Percentiles rank a stretch among this genome's conserved stretches.
phyloP scores from a whole-genome alignment of 129 eudicot genomes.

The Cynara cardunculus region DNA sequence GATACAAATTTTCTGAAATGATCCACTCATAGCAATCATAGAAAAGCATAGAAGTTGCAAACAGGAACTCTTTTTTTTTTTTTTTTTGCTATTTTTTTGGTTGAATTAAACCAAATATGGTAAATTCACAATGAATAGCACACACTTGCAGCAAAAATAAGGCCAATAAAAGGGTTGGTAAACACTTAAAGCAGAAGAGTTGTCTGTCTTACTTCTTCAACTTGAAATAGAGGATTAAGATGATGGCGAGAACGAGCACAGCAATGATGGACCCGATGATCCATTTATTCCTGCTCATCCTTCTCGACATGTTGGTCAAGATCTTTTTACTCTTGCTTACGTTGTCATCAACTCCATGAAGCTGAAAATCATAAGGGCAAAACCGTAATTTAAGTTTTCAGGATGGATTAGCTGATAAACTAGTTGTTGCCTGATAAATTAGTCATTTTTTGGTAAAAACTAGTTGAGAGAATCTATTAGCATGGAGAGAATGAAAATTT shows the following conservation, averaged over 20 bases:
- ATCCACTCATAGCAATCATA: conserved; percentile 11
- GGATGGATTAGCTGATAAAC: neutral
- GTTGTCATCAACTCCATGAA: conserved; percentile 58
- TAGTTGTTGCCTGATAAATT: neutral
- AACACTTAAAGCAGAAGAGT: neutral
- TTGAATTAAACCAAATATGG: conserved; percentile 3
- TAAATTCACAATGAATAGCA: conserved; percentile 20
- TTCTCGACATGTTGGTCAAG: conserved; percentile 49
- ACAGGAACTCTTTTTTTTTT: neutral
- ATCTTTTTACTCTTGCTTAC: conserved; percentile 55
- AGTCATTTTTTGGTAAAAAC: neutral
- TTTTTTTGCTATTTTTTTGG: neutral
- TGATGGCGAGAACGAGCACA: conserved; percentile 45
- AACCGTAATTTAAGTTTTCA: neutral
- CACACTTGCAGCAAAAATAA: conserved; percentile 23
- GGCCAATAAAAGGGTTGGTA: neutral
- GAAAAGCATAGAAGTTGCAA: conserved; percentile 1
- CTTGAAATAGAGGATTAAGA: conserved; percentile 55
- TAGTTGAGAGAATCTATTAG: neutral
- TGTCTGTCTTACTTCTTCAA: conserved; percentile 20
- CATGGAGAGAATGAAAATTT: too few relatives aligned
- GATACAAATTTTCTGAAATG: neutral
- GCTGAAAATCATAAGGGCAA: conserved; percentile 25
- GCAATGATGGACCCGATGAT: conserved; percentile 42
- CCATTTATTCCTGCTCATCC: conserved; percentile 65